Evolutionary conservation across 2,329 filamentous ascomycete species (phyloP).

Genomic region (Chaetomiaceae sp.): DNA sequence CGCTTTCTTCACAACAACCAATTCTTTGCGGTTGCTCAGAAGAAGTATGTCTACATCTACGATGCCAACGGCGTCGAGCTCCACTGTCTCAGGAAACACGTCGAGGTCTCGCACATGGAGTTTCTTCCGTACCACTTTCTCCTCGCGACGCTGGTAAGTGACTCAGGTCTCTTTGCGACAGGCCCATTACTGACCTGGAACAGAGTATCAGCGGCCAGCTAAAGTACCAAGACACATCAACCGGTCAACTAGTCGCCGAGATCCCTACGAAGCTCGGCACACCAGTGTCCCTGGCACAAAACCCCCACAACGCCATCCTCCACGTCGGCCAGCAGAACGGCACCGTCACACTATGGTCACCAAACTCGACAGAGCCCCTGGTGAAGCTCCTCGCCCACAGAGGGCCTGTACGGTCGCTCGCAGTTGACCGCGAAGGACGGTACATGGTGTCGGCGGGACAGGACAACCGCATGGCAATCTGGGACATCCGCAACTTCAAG

Average conservation of each 20-base stretch:
- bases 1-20: slow-evolving; percentile 95
- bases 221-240: slow-evolving; percentile 94
- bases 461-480: slow-evolving; percentile 87
- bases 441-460: slow-evolving; percentile 96
- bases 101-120: slow-evolving; percentile 89
- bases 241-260: slow-evolving; percentile 82
- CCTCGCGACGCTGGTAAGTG: slow-evolving; percentile 72
- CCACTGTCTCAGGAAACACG: slow-evolving; percentile 84
- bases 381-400: slow-evolving; percentile 88
- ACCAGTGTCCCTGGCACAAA: slow-evolving; percentile 79
- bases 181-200: slow-evolving; percentile 20
- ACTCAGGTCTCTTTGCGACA: background rate
- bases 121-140: slow-evolving; percentile 97
- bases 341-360: slow-evolving; percentile 91
- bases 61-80: slow-evolving; percentile 86
- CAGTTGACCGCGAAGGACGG: slow-evolving; percentile 81
- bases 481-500: slow-evolving; percentile 92
- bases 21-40: slow-evolving; percentile 91
- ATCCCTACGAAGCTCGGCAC: slow-evolving; percentile 79
- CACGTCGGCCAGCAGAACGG: slow-evolving; percentile 95
- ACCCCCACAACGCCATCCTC: slow-evolving; percentile 86
- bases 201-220: slow-evolving; percentile 76
- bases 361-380: slow-evolving; percentile 78
- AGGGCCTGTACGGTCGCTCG: slow-evolving; percentile 80
- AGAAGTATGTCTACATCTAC: slow-evolving; percentile 96